Conservation (phyloP, 345 rosid genomes). For the Tarenaya hassleriana region DNA sequence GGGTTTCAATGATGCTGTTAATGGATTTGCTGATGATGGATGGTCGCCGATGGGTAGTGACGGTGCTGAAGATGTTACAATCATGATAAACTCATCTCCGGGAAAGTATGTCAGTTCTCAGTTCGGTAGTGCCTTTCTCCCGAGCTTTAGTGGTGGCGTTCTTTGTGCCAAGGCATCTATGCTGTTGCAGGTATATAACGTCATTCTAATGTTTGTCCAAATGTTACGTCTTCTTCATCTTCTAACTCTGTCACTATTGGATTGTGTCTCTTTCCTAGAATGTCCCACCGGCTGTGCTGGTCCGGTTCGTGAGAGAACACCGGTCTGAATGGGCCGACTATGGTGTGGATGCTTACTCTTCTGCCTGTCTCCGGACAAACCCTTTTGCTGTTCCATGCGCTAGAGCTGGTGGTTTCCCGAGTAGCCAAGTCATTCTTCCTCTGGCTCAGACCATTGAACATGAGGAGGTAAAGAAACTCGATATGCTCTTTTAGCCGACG, state of each 20-base stretch:
- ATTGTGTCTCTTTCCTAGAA: slow-evolving; percentile 42
- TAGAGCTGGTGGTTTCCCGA: slow-evolving; percentile 84
- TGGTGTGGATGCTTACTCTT: slow-evolving; percentile 83
- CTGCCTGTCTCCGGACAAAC: slow-evolving; percentile 71
- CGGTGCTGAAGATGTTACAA: slow-evolving; percentile 78
- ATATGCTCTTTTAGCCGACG: not conserved
- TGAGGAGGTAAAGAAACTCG: slow-evolving; percentile 60
- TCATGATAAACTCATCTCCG: slow-evolving; percentile 69
- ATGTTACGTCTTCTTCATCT: not conserved
- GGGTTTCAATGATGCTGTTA: slow-evolving; percentile 96
- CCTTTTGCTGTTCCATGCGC: slow-evolving; percentile 84
- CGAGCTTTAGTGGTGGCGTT: slow-evolving; percentile 83
- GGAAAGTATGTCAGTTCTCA: slow-evolving; percentile 69
- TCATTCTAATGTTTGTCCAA: not conserved
- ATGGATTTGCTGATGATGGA: slow-evolving; percentile 90
- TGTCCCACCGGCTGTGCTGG: slow-evolving; percentile 84
- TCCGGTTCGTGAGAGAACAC: slow-evolving; percentile 91
- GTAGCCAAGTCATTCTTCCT: slow-evolving; percentile 86
- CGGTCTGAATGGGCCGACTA: slow-evolving; percentile 99
- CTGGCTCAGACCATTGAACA: slow-evolving; percentile 89
- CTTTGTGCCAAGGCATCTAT: slow-evolving; percentile 94
- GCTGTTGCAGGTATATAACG: slow-evolving; percentile 67
- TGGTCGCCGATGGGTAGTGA: slow-evolving; percentile 83
- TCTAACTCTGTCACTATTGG: not conserved
- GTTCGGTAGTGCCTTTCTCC: slow-evolving; percentile 50